Evolutionary conservation across 202 grass and related monocot genomes (phyloP).

Genomic region (Schoenoplectus triqueter): DNA sequence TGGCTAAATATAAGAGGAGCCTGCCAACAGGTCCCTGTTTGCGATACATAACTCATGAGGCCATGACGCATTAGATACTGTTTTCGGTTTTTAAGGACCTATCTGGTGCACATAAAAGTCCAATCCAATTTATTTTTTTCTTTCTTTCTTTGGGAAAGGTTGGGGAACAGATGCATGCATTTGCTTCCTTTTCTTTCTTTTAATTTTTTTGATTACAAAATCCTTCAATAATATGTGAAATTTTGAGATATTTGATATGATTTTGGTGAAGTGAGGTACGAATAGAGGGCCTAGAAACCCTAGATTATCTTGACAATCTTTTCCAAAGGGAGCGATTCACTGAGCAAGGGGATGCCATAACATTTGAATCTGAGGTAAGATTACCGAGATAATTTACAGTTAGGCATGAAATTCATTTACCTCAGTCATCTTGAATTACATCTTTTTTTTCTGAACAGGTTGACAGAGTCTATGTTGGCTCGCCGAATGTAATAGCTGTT

Average conservation of each 20-base stretch:
- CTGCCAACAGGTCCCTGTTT: neutral
- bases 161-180: neutral
- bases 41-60: neutral
- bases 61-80: neutral
- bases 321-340: conserved; percentile 71
- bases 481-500: conserved; percentile 82
- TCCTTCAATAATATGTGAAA: neutral
- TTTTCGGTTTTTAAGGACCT: neutral
- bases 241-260: conserved; percentile 15
- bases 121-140: neutral
- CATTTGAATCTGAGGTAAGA: conserved; percentile 90
- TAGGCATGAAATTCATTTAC: neutral
- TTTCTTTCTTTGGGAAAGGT: neutral
- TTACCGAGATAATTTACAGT: neutral
- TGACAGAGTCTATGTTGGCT: conserved; percentile 75
- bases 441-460: conserved; percentile 50
- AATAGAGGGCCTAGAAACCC: conserved; percentile 92
- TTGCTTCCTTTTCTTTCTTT: neutral
- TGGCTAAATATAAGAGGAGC: neutral
- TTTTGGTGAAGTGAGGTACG: conserved; percentile 74
- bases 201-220: neutral
- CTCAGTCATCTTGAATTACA: neutral
- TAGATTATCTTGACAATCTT: conserved; percentile 91
- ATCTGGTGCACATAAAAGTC: neutral
- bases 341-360: conserved; percentile 95